phyloP scores from a whole-genome alignment of 495 filamentous ascomycete genomes.

The Poronia punctata region DNA sequence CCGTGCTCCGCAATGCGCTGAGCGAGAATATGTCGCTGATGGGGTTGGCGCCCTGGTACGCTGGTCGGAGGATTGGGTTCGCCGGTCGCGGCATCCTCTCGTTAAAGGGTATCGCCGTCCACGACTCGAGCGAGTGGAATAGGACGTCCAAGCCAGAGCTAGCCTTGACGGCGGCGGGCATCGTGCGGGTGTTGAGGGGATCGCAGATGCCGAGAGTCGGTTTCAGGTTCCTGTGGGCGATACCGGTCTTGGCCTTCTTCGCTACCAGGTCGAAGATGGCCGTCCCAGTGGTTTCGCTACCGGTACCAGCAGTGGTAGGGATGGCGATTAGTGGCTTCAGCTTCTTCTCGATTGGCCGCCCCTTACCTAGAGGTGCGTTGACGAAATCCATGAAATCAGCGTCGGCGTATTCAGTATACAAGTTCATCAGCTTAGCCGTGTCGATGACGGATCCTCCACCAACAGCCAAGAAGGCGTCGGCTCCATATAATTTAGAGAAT shows the following conservation, averaged over 20 bases:
- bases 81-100: constrained; percentile 74
- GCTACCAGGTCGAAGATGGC: constrained; percentile 93
- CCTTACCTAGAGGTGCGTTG: constrained; percentile 88
- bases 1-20: constrained; percentile 66
- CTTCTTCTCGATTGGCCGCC: constrained; percentile 70
- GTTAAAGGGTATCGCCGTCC: constrained; percentile 92
- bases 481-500: constrained; percentile 67
- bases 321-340: constrained; percentile 83
- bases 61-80: constrained; percentile 85
- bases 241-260: constrained; percentile 86
- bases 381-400: constrained; percentile 95
- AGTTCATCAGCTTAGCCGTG: constrained; percentile 97
- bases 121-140: constrained; percentile 88
- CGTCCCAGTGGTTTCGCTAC: constrained; percentile 92
- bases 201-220: constrained; percentile 95
- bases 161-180: constrained; percentile 88
- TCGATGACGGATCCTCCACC: constrained; percentile 89
- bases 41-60: constrained; percentile 95
- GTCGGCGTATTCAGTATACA: constrained; percentile 81
- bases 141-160: constrained; percentile 88
- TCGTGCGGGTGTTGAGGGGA: constrained; percentile 87
- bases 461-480: constrained; percentile 88
- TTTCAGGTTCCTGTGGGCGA: constrained; percentile 90
- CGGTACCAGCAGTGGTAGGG: constrained; percentile 92
- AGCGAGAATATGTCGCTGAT: constrained; percentile 95